phyloP scores from a whole-genome alignment of 345 rosid species.

The Ceriops tagal region DNA sequence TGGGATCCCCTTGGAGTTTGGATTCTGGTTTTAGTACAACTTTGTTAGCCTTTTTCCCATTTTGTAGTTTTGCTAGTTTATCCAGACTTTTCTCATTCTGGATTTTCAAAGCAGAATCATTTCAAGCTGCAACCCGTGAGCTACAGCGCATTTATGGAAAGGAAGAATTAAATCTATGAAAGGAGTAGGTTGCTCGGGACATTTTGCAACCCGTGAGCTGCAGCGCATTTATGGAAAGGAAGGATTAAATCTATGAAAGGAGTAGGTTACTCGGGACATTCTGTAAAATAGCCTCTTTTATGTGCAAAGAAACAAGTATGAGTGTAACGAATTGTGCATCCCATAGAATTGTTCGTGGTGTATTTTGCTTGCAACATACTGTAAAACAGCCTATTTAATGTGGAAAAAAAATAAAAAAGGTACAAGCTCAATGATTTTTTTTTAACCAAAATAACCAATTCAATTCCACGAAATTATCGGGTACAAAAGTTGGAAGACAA shows the following conservation, averaged over 20 bases:
- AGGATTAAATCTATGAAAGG: slow-evolving; percentile 32
- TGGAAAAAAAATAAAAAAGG: no score
- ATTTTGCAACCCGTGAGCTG: not conserved
- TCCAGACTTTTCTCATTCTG: not conserved
- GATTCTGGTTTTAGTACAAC: no score
- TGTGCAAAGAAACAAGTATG: slow-evolving; percentile 18
- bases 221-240: slow-evolving; percentile 80
- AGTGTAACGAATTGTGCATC: slow-evolving; percentile 1
- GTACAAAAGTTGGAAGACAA: no score
- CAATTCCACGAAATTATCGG: no score
- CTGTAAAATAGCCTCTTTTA: slow-evolving; percentile 3
- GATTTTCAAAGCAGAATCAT: slow-evolving; percentile 51
- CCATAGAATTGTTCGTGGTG: not conserved
- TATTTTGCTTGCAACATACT: no score
- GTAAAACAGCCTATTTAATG: no score
- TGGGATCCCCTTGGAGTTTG: no score
- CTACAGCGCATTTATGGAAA: slow-evolving; percentile 85
- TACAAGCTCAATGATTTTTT: no score
- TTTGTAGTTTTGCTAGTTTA: not conserved
- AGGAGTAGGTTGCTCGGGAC: not conserved
- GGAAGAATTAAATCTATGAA: slow-evolving; percentile 44
- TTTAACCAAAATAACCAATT: no score
- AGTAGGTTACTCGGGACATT: slow-evolving; percentile 6
- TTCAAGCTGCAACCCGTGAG: slow-evolving; percentile 86
- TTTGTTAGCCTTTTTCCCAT: not conserved